These are phyloP conservation scores for Suillus sp. DNA, from an alignment of 768 basidiomycete species.

Conservation along the genomic window DNA sequence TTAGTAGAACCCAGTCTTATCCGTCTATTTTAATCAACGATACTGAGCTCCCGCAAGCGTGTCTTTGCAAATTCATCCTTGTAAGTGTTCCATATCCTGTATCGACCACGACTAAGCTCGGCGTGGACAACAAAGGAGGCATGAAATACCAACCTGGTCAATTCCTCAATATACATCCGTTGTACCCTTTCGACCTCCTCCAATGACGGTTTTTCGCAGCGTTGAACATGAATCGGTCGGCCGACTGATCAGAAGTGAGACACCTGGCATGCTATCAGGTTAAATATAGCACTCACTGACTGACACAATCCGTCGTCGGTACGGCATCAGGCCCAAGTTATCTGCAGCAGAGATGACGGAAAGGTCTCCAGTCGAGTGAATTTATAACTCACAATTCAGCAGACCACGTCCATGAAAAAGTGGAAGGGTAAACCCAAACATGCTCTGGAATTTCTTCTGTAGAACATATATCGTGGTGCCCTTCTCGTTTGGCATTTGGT, in stretches of 20 bases:
- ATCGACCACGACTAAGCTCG: not conserved
- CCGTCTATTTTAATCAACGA: conserved; percentile 56
- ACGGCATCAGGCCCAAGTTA: conserved; percentile 94
- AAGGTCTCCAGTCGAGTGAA: not conserved
- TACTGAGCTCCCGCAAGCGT: conserved; percentile 73
- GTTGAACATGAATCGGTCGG: conserved; percentile 77
- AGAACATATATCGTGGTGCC: conserved; percentile 85
- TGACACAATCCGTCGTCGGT: conserved; percentile 91
- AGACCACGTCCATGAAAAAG: conserved; percentile 97
- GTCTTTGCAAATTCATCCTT: conserved; percentile 92
- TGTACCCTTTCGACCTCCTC: conserved; percentile 83
- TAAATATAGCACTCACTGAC: conserved; percentile 69
- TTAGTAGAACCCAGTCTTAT: not conserved
- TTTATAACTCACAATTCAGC: conserved; percentile 73
- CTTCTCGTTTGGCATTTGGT: conserved; percentile 94
- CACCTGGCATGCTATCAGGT: not conserved
- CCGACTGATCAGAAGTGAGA: conserved; percentile 59
- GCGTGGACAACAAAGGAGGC: conserved; percentile 6
- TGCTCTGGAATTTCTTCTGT: conserved; percentile 88
- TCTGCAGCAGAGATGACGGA: conserved; percentile 47
- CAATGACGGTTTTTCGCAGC: conserved; percentile 77
- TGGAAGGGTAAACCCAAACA: conserved; percentile 95
- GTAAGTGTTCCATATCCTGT: conserved; percentile 94
- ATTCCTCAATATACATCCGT: conserved; percentile 85
- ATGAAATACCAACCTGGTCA: conserved; percentile 68